phyloP scores from a whole-genome alignment of 2,329 filamentous ascomycete species.

The Passalora sequoiae region DNA sequence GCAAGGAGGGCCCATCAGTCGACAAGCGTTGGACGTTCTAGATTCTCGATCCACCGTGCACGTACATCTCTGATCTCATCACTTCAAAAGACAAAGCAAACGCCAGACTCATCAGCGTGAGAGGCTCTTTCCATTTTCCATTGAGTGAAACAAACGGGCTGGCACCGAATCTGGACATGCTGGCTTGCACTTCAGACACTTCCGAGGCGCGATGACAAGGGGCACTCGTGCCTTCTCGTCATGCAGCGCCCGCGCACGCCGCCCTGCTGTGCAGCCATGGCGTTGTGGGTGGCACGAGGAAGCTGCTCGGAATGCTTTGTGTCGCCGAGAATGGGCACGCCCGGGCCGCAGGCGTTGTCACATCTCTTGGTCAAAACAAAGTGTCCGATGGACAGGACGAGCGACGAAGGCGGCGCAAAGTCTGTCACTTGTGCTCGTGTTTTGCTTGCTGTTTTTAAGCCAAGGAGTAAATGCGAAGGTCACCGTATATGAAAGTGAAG shows the following conservation, averaged over 20 bases:
- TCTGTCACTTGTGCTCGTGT: conserved; percentile 9
- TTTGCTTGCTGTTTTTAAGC: conserved; percentile 23
- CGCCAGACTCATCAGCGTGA: background rate
- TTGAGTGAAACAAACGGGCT: background rate
- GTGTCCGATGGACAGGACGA: background rate
- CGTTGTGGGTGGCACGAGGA: conserved; percentile 21
- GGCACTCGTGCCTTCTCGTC: conserved; percentile 22
- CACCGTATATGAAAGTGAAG: conserved; percentile 14
- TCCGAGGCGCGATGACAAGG: conserved; percentile 27
- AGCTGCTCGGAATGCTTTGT: conserved; percentile 21
- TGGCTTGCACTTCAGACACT: too few relatives aligned
- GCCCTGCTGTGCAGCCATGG: conserved; percentile 20
- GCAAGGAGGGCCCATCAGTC: conserved; percentile 19
- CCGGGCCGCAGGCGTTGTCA: conserved; percentile 11
- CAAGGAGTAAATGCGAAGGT: conserved; percentile 18
- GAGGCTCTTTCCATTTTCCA: background rate
- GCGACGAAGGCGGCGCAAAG: background rate
- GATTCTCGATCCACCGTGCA: conserved; percentile 10
- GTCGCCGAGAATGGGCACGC: conserved; percentile 16
- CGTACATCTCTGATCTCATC: background rate
- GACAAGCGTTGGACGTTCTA: conserved; percentile 6
- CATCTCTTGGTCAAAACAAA: conserved; percentile 11
- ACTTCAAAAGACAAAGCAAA: conserved; percentile 5
- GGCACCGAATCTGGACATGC: conserved; percentile 18
- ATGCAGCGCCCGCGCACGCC: conserved; percentile 24